Evolutionary conservation across 805 yeast genomes (phyloP).

Genomic region (Yamadazyma takamatsuzukensis): DNA sequence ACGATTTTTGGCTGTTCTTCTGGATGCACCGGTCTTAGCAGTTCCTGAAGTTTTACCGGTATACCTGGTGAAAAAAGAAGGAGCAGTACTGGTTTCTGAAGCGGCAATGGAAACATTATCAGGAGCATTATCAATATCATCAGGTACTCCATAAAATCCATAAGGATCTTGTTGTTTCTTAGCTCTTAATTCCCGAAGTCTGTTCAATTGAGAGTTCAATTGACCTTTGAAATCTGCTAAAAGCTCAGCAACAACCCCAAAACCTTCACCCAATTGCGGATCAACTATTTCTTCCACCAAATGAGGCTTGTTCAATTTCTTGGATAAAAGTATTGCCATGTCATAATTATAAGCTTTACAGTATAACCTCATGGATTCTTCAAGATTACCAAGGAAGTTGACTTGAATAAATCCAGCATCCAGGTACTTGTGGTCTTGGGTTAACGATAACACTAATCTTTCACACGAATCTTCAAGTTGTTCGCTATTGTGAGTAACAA

Average conservation of each 20-base stretch:
- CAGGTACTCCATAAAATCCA: conserved; percentile 69
- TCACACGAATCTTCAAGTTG: conserved; percentile 48
- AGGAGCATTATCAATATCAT: conserved; percentile 63
- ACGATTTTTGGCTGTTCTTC: conserved; percentile 86
- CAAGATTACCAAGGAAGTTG: conserved; percentile 56
- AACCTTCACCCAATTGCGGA: conserved; percentile 78
- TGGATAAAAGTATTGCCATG: conserved; percentile 68
- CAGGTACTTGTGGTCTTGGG: conserved; percentile 66
- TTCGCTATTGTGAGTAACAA: conserved; percentile 44
- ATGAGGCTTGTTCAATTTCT: conserved; percentile 39
- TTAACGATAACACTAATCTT: conserved; percentile 54
- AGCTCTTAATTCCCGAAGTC: conserved; percentile 79
- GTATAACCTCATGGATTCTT: conserved; percentile 60
- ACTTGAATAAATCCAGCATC: conserved; percentile 79
- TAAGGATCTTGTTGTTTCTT: conserved; percentile 85
- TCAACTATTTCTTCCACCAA: conserved; percentile 61
- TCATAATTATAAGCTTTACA: conserved; percentile 75
- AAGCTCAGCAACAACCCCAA: conserved; percentile 81
- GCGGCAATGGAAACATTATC: conserved; percentile 95
- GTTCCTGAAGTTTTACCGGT: conserved; percentile 96
- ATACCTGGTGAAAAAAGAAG: conserved; percentile 90
- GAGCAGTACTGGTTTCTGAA: conserved; percentile 87
- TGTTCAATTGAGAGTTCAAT: conserved; percentile 71
- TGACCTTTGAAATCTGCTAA: conserved; percentile 93
- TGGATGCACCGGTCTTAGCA: conserved; percentile 92